Conservation (phyloP, 148 eudicot species). For the Suaeda aralocaspica region DNA sequence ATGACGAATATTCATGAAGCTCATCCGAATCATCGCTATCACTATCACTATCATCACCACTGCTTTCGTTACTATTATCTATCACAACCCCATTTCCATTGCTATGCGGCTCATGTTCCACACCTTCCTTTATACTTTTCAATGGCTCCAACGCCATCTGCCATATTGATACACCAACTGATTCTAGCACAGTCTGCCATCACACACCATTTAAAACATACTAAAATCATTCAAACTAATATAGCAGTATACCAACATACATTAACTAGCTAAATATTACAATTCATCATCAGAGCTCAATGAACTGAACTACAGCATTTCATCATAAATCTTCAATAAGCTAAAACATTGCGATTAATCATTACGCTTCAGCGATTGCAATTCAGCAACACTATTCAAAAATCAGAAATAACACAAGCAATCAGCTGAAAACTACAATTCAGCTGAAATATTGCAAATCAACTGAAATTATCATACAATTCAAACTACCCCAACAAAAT, state of each 20-base stretch:
- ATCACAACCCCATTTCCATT: constrained; percentile 50
- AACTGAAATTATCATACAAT: not conserved
- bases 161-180: constrained; percentile 81
- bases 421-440: too few species aligned
- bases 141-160: constrained; percentile 72
- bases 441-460: too few species aligned
- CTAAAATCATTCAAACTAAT: constrained; percentile 3
- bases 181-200: constrained; percentile 66
- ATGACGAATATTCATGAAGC: constrained; percentile 34
- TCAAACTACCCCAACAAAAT: not conserved
- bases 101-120: constrained; percentile 19
- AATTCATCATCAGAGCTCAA: too few species aligned
- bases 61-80: constrained; percentile 29
- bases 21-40: constrained; percentile 36
- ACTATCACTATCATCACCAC: constrained; percentile 25
- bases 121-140: not conserved
- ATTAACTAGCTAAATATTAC: too few species aligned
- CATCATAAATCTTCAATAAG: not conserved
- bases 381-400: not conserved
- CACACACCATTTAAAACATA: not conserved
- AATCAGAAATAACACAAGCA: not conserved
- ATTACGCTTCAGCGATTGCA: not conserved
- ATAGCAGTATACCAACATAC: too few species aligned
- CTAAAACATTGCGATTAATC: not conserved
- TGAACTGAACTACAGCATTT: too few species aligned